Evolutionary conservation across 1,284 basidiomycete genomes (phyloP).

Genomic region (Fereydounia khargensis): DNA sequence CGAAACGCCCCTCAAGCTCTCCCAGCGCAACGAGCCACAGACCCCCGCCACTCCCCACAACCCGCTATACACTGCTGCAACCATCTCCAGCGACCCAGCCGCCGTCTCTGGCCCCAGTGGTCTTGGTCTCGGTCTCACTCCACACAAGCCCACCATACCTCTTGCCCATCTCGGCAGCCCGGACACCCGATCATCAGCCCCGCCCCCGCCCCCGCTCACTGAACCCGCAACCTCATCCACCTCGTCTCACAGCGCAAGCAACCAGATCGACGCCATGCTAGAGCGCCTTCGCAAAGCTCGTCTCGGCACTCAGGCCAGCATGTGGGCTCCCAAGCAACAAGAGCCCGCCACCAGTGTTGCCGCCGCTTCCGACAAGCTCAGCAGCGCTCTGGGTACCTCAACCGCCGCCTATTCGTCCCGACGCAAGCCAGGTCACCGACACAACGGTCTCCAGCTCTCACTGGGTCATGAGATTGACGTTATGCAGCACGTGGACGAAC

Average conservation of each 20-base stretch:
- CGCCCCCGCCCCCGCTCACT: too few relatives aligned
- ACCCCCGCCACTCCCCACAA: conserved; percentile 31
- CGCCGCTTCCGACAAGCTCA: background rate
- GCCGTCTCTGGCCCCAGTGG: conserved; percentile 16
- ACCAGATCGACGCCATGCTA: conserved; percentile 33
- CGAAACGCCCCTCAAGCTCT: conserved; percentile 44
- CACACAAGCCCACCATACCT: conserved; percentile 18
- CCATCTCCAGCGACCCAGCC: conserved; percentile 7
- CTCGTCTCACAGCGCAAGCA: background rate
- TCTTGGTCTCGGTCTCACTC: conserved; percentile 29
- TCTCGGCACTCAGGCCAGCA: conserved; percentile 24
- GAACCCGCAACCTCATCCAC: background rate
- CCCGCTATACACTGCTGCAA: conserved; percentile 8
- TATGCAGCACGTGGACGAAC: conserved; percentile 32
- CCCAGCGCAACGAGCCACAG: conserved; percentile 25
- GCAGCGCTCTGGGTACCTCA: background rate
- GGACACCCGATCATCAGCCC: conserved; percentile 4
- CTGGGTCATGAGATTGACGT: conserved; percentile 32
- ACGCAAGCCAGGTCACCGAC: conserved; percentile 14
- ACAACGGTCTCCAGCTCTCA: conserved; percentile 31
- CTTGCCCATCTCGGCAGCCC: conserved; percentile 11
- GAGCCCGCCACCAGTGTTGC: background rate
- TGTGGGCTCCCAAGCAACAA: conserved; percentile 38
- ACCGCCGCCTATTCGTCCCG: background rate
- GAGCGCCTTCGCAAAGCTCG: conserved; percentile 23